Evolutionary conservation across 140 eudicot species (phyloP), one percentile per base, ranked within the genome.

Genomic region (Erigeron philadelphicus): DNA sequence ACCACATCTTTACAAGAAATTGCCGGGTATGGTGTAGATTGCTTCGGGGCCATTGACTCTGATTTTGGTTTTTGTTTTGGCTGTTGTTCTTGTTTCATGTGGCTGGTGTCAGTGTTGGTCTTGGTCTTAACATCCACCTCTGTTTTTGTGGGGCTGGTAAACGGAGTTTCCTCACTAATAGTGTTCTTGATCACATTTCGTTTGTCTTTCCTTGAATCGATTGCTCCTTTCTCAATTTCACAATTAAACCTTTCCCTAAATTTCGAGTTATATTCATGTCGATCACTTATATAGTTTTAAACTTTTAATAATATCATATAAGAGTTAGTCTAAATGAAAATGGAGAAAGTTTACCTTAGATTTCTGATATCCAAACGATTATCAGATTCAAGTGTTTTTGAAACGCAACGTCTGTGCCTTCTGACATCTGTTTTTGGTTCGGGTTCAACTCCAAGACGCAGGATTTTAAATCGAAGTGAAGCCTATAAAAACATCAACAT

Each of bases 181-280:
- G 41, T 40, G 56, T 74, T 23, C 48, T 67, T 82, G 21, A 68
- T 19, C 53, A 18, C 70, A 17, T 63, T 73, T 76, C 25, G 70
- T 70, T 45, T 57, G 49, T 65, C 15, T 41, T 71, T 71, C 55
- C 43, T 64, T n/a, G 73, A 64, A 31, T 55, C 67, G 3, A 65
- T 40, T 56, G 64, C 62, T 72, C 44, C 78, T 77, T 63, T 75
- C 55, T 81, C 83, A 48, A 60, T 54, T 71, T 67, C 78, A 3
- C 68, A 54, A 38, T 62, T 70, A 60, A 84, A 75, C 73, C 75
- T 84, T 76, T 82, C 88, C 88, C 96, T 89, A 73, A 66, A 46
- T 70, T 54, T 70, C 46, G 64, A 43, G 53, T 35, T 25, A 62
- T 56, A 46, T 11, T 56, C 7, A 16, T 43, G 49, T 66, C n/a